Conservation (phyloP, 1,284 basidiomycete genomes). For the Inonotus hispidus region DNA sequence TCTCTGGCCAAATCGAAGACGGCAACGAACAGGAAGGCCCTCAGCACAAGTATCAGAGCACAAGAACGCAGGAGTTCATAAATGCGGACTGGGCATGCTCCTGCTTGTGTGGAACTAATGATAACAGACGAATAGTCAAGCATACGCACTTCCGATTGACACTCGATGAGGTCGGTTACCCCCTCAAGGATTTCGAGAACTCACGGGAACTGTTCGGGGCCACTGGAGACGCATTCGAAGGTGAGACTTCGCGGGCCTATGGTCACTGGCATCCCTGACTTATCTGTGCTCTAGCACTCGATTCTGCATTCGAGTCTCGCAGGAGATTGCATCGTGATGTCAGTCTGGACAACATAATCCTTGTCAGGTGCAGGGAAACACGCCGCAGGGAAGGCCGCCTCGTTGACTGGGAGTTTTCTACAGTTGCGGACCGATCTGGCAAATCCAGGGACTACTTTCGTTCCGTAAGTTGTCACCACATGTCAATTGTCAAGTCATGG, state of each 20-base stretch:
- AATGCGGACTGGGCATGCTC: conserved; percentile 10
- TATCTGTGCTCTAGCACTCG: conserved; percentile 24
- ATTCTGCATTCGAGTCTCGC: conserved; percentile 24
- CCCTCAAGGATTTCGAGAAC: conserved; percentile 12
- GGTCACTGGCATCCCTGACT: conserved; percentile 4
- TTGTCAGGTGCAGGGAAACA: conserved; percentile 14
- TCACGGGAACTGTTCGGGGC: conserved; percentile 17
- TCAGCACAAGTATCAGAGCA: not conserved
- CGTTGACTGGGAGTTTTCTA: conserved; percentile 33
- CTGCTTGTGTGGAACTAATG: not conserved
- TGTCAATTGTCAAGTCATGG: not conserved
- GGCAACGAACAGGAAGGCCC: not conserved
- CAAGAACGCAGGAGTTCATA: not conserved
- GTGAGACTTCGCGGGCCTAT: not conserved
- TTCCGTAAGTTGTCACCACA: conserved; percentile 21
- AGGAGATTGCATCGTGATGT: conserved; percentile 32
- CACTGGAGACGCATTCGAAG: not conserved
- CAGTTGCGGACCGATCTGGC: conserved; percentile 2
- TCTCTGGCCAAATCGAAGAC: not conserved
- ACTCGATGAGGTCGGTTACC: conserved; percentile 16
- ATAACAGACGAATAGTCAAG: conserved; percentile 12
- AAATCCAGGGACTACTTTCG: conserved; percentile 36
- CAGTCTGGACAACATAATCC: conserved; percentile 31
- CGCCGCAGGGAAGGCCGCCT: conserved; percentile 25
- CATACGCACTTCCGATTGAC: conserved; percentile 19